Percentiles rank a stretch among this genome's conserved stretches.
phyloP scores from a whole-genome alignment of 2,329 filamentous ascomycete species.

The Escovopsis sp. region DNA sequence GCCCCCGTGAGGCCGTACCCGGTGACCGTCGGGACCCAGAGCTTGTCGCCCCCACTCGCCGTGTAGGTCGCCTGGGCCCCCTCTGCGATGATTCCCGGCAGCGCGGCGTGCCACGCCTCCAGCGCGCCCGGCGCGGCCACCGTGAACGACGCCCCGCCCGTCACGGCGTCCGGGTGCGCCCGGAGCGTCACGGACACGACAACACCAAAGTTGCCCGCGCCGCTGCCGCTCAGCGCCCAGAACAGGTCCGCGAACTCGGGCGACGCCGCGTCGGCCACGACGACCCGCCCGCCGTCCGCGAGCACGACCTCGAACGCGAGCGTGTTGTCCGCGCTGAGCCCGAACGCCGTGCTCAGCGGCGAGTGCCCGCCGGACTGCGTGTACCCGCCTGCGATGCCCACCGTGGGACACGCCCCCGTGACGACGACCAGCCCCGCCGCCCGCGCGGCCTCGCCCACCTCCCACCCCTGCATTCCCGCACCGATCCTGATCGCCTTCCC shows the following conservation, averaged over 20 bases:
- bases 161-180: slow-evolving; percentile 16
- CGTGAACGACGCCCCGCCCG: slow-evolving; percentile 16
- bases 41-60: slow-evolving; percentile 23
- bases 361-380: slow-evolving; percentile 45
- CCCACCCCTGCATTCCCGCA: slow-evolving; percentile 36
- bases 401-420: slow-evolving; percentile 39
- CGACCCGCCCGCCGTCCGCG: slow-evolving; percentile 29
- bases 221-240: slow-evolving; percentile 45
- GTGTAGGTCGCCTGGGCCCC: slow-evolving; percentile 33
- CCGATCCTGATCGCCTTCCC: slow-evolving; percentile 39
- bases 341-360: slow-evolving; percentile 34
- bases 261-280: slow-evolving; percentile 26
- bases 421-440: slow-evolving; percentile 32
- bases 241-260: slow-evolving; percentile 34
- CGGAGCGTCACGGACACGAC: slow-evolving; percentile 24
- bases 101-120: slow-evolving; percentile 10
- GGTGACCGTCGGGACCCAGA: slow-evolving; percentile 29
- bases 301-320: slow-evolving; percentile 37
- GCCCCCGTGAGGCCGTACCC: slow-evolving; percentile 26
- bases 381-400: slow-evolving; percentile 48
- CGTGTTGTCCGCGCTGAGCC: slow-evolving; percentile 43
- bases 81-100: slow-evolving; percentile 27
- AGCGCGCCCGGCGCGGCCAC: background rate
- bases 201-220: slow-evolving; percentile 32
- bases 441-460: slow-evolving; percentile 31